Evolutionary conservation across 2,329 filamentous ascomycete species (phyloP), one percentile per base, ranked within the genome.

Genomic region (Exophiala dermatitidis): DNA sequence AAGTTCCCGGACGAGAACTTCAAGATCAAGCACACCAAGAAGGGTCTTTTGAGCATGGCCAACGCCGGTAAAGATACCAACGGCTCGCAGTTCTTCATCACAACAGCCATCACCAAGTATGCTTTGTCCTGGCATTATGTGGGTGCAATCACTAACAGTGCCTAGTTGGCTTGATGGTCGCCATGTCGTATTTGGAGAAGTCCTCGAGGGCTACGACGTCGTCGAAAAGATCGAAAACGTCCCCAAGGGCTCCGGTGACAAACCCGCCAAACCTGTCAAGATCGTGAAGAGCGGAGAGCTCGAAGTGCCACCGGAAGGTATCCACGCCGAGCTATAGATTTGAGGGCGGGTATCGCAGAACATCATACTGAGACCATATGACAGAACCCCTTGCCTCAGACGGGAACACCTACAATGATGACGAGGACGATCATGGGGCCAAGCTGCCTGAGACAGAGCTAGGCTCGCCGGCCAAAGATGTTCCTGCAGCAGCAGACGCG

Each of bases 1-100:
- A 84, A 83, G 71, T 85, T 85, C 68, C 71, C 75, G 48, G 82
- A 85, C 62, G 82, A 85, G 77, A 85, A 85, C 77, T 84, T 85
- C 74, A 84, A 84, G 74, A 73, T 84, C 65, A 82, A 82, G 72
- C 81, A 84, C 73, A 82, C 73, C 69, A 81, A 81, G 70, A 80
- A 78, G 67, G 81, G 81, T 54, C 73, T 81, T 52, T 70, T 85
- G 59, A 82, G 79, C 73, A 85, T 82, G 82, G 82, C 79, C 63
- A 84, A 83, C 70, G 73, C 78, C 51, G 81, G 81, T 66, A 57
- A 56, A 46, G 48, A 63, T 50, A 62, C 60, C 46, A 62, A 62
- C 33, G 81, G 80, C 60, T 81, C 77, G 48, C 82, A 85, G 67
- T 85, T 84, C 72, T 84, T 84, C 74, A 83, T 84, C 67, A 83